Evolutionary conservation across 371 early-diverging fungal species (phyloP), one percentile per base, ranked within the genome.

Genomic region (Rhizopus sp.): DNA sequence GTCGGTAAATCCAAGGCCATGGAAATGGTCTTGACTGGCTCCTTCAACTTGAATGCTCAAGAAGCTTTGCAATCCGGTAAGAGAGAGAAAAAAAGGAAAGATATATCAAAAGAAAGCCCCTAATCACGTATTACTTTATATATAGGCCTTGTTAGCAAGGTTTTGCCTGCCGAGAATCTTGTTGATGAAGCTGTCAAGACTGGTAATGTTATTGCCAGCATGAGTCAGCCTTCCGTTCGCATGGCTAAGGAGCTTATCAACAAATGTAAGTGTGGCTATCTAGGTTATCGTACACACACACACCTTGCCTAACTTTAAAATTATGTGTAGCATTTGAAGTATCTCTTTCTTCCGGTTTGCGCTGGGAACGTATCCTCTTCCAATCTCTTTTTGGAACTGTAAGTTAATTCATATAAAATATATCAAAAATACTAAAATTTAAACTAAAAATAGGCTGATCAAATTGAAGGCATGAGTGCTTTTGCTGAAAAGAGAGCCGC

Each of bases 1-100:
- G 88, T 98, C 62, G 99, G 99, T 64, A 98, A 98, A 82, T 90
- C 95, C 50, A 96, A 95, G 87, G 96, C 98, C 44, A 98, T 98
- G 99, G 97, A 98, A 74, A 86, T 96, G 80, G 80, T 91, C 55
- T 84, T 98, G 64, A 89, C 94, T 33, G 99, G 99, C 49, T 78
- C 78, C 15, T 77, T 86, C 66, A 91, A 91, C 73, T 77, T 95
- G 75, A 82, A 75, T 40, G 99, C 99, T 15, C 75, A 81, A 53
- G 97, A 98, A 71, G 99, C 99, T 40, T 86, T 90, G 68, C 57
- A 75, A 41, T 80, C 87, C 17, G 96, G 91, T 66, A 69, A 51
- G 59, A 17, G 10, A 13, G n/a, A n/a, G n/a, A 8, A n/a, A 10
- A 5, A 10, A 10, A 9, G 29, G 8, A 5, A 23, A 4, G 9